Evolutionary conservation across 1,284 basidiomycete genomes (phyloP).

Genomic region (Melampsora larici-populina): DNA sequence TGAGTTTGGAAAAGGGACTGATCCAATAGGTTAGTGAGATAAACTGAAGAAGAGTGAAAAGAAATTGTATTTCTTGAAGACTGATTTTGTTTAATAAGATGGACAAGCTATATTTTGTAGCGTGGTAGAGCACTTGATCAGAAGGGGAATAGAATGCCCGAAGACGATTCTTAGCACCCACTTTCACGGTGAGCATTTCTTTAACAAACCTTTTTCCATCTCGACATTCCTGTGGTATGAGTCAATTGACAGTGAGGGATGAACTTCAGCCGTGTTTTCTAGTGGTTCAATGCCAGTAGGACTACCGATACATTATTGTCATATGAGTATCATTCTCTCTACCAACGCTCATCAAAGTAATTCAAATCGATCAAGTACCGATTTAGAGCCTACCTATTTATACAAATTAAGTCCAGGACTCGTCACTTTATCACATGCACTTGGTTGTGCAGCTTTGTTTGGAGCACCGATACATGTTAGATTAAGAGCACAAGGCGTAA

Average conservation of each 20-base stretch:
- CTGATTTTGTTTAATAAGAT: background rate
- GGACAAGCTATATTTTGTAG: conserved; percentile 42
- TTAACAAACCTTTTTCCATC: background rate
- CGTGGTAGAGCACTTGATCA: conserved; percentile 32
- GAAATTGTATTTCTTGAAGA: background rate
- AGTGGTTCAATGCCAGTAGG: conserved; percentile 25
- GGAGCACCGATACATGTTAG: conserved; percentile 34
- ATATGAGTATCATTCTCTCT: conserved; percentile 28
- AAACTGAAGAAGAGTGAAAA: background rate
- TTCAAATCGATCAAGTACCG: background rate
- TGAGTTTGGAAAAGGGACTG: conserved; percentile 43
- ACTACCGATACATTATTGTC: conserved; percentile 34
- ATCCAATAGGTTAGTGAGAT: conserved; percentile 37
- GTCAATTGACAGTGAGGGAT: background rate
- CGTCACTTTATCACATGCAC: conserved; percentile 33
- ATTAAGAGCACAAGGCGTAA: conserved; percentile 31
- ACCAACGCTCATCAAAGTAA: background rate
- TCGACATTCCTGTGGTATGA: too few species aligned
- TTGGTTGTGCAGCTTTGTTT: conserved; percentile 35
- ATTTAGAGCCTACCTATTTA: conserved; percentile 25
- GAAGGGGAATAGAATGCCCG: conserved; percentile 25
- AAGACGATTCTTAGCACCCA: conserved; percentile 29
- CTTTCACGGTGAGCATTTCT: conserved; percentile 27
- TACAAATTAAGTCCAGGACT: conserved; percentile 26
- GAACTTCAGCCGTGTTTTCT: conserved; percentile 23